phyloP scores from a whole-genome alignment of 495 filamentous ascomycete genomes.

The Pyronema domesticum region DNA sequence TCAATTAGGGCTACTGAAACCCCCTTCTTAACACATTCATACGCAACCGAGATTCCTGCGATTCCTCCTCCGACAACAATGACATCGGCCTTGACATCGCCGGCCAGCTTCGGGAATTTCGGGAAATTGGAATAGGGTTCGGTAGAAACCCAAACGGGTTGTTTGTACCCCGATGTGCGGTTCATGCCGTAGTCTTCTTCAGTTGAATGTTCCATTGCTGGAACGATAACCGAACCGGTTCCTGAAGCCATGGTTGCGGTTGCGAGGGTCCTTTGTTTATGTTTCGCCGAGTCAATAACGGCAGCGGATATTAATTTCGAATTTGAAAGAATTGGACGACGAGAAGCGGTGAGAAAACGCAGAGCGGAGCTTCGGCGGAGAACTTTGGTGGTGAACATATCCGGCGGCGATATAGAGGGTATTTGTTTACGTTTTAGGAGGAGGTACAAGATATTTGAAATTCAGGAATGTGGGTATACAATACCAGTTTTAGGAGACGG shows the following conservation, averaged over 20 bases:
- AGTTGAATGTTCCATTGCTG: slow-evolving; percentile 1
- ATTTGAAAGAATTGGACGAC: neutral
- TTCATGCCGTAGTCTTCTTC: slow-evolving; percentile 11
- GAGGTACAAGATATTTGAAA: too few relatives aligned
- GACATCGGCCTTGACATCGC: slow-evolving; percentile 29
- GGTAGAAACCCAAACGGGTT: slow-evolving; percentile 36
- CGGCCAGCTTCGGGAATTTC: slow-evolving; percentile 28
- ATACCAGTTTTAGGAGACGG: too few relatives aligned
- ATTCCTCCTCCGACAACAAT: slow-evolving; percentile 40
- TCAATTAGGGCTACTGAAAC: slow-evolving; percentile 35
- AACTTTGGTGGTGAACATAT: neutral
- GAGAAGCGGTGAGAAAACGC: neutral
- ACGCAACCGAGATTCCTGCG: slow-evolving; percentile 35
- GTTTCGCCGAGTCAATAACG: neutral
- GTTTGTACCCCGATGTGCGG: slow-evolving; percentile 33
- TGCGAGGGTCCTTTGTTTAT: neutral
- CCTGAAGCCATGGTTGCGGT: neutral
- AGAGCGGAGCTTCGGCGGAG: neutral
- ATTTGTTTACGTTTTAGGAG: too few relatives aligned
- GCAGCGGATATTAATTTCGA: neutral
- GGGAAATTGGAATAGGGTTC: slow-evolving; percentile 33
- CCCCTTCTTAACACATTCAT: slow-evolving; percentile 36
- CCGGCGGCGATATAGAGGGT: neutral
- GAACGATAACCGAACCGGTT: neutral
- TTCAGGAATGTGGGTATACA: too few relatives aligned